Percentiles rank a stretch among this genome's conserved stretches.
Evolutionary conservation across 305 asterid genomes (phyloP).

Genomic region (Nicotiana rustica): DNA sequence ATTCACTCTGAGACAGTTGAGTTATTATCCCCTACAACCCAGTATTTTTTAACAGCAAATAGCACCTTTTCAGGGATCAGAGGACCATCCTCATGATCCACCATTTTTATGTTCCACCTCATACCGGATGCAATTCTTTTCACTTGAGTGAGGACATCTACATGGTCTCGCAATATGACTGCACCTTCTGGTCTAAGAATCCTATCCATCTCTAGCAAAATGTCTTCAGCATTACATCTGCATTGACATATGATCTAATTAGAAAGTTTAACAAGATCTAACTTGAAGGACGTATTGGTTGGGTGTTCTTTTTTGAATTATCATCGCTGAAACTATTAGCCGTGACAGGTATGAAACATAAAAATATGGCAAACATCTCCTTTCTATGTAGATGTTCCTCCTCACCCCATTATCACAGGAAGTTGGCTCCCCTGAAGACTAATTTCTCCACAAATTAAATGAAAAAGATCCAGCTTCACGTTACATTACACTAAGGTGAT

Average conservation of each 20-base stretch:
- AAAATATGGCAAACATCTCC: neutral
- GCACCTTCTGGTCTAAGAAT: conserved; percentile 66
- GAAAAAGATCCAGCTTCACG: neutral
- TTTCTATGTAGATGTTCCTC: neutral
- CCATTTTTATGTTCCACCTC: conserved; percentile 57
- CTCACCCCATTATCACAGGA: neutral
- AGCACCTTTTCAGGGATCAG: conserved; percentile 51
- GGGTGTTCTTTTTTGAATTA: neutral
- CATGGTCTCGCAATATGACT: conserved; percentile 60
- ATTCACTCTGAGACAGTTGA: conserved; percentile 33
- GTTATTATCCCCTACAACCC: conserved; percentile 47
- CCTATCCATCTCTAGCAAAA: conserved; percentile 62
- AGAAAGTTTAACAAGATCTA: neutral
- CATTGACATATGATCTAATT: neutral
- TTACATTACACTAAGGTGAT: no score
- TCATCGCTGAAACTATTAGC: neutral
- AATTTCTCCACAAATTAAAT: neutral
- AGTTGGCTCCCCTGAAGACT: neutral
- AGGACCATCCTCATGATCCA: conserved; percentile 61
- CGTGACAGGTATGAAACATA: neutral
- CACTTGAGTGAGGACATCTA: conserved; percentile 44
- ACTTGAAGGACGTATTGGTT: neutral
- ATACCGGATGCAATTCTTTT: conserved; percentile 50
- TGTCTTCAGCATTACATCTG: conserved; percentile 57
- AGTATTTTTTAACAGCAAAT: conserved; percentile 51